Conservation (phyloP, 305 asterid genomes). For the Fraxinus xanthoxyloides region DNA sequence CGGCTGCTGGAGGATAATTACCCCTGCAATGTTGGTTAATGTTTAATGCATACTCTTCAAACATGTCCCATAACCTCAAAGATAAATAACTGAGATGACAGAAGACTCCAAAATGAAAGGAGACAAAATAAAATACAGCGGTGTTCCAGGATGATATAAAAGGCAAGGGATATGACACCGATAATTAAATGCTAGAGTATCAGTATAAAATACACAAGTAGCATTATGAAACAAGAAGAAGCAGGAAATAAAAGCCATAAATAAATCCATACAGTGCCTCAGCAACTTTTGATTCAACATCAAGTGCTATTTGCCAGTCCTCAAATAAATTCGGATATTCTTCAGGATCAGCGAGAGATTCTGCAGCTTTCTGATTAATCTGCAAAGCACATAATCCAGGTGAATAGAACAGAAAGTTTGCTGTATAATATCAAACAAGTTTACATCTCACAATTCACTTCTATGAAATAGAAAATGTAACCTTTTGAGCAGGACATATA, state of each 20-base stretch:
- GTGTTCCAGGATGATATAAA: constrained; percentile 3
- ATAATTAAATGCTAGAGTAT: neutral
- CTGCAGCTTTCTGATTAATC: constrained; percentile 96
- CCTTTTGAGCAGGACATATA: neutral
- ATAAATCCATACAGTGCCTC: constrained; percentile 57
- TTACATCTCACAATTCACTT: neutral
- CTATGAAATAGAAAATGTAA: neutral
- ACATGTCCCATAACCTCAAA: neutral
- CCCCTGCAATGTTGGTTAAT: constrained; percentile 46
- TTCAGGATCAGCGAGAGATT: constrained; percentile 97
- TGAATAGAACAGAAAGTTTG: neutral
- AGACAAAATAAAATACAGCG: neutral
- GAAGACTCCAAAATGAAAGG: constrained; percentile 3
- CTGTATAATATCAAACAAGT: neutral
- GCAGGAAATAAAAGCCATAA: constrained; percentile 18
- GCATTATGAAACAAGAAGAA: neutral
- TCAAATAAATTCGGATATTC: constrained; percentile 95
- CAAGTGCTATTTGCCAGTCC: constrained; percentile 95
- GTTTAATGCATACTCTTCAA: constrained; percentile 6
- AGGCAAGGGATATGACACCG: constrained; percentile 10
- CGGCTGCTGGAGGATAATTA: constrained; percentile 70
- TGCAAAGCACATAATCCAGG: constrained; percentile 30
- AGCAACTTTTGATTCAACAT: constrained; percentile 68
- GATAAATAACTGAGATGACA: neutral
- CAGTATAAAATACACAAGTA: neutral